Base-by-base conservation (phyloP, 106 monocot species). In the Alisma plantagoaquatica region DNA sequence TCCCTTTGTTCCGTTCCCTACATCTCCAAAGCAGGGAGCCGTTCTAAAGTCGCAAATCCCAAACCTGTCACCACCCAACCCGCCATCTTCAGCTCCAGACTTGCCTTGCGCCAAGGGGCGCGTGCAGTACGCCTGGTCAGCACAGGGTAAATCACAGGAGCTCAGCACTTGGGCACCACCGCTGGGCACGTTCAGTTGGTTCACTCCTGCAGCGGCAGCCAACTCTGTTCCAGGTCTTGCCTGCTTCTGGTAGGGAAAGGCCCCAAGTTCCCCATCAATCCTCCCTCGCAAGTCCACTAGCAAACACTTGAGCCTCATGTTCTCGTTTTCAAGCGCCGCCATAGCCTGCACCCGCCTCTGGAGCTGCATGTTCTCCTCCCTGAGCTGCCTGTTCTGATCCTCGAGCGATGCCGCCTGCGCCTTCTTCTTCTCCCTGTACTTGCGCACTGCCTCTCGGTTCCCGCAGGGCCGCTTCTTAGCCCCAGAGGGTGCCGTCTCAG, bases 351-450 rank as follows among this genome's bases (percentile, higher is more conserved):
- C 61, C 27, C 70, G 77, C 59, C 35, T 74, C 63, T 71, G 5
- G 12, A 90, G 71, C 58, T 90, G 80, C 46, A 83, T 63, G 46
- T 90, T 90, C 23, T 62, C 4, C 5, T 58, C 2, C 15, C 80
- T 67, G 6, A 90, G 56, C 51, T 90, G 76, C 68, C 57, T 77
- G 6, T 77, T 80, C 41, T 90, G 83, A 70, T 80, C 84, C 48
- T 90, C 83, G 46, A 90, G 64, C 38, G 61, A 77, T 7, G 79
- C 70, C 0, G 80, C 63, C 31, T 77, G 89, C 14, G 89, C 89
- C 63, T 84, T 90, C 73, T 84, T 90, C 71, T 83, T 90, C 54
- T 90, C 84, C 35, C 89, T 42, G 35, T 90, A 90, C 67, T 80
- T 90, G 31, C 79, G 52, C 6, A 90, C 89, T 1, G 89, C 84